These are phyloP conservation scores for Lactarius hatsudake DNA, from an alignment of 768 basidiomycete species.

Conservation along the genomic window DNA sequence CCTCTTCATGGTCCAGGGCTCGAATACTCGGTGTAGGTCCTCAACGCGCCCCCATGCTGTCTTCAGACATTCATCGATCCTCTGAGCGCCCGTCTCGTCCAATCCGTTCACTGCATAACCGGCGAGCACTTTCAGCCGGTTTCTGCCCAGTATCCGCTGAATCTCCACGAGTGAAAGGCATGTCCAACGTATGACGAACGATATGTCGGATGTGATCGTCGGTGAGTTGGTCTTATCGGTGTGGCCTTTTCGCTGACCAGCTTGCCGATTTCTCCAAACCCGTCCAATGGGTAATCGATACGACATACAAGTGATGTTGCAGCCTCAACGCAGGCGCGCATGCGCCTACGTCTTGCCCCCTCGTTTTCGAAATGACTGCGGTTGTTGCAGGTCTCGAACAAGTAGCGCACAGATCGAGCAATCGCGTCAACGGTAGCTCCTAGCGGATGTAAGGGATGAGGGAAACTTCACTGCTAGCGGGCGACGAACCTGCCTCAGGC, in stretches of 20 bases:
- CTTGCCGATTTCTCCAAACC: conserved; percentile 1
- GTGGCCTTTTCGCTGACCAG: neutral
- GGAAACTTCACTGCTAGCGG: neutral
- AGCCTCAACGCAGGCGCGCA: neutral
- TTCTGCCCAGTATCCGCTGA: neutral
- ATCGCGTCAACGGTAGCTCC: neutral
- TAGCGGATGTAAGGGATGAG: too few species aligned
- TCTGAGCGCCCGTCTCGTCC: neutral
- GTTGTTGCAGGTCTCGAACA: neutral
- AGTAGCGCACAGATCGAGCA: neutral
- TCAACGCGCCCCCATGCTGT: too few species aligned
- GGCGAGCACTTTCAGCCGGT: neutral
- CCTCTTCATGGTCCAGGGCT: too few species aligned
- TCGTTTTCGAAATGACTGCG: neutral
- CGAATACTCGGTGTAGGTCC: too few species aligned
- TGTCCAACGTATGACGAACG: neutral
- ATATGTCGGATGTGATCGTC: neutral
- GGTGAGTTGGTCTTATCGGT: neutral
- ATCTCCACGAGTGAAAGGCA: conserved; percentile 6
- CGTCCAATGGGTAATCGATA: neutral
- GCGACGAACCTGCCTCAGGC: too few species aligned
- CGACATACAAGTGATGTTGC: neutral
- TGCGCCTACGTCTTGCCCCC: neutral
- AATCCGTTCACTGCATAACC: neutral
- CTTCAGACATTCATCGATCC: too few species aligned